These are phyloP conservation scores for Raffaelea ambrosiae DNA, from an alignment of 2,329 filamentous ascomycete genomes.

Conservation along the genomic window DNA sequence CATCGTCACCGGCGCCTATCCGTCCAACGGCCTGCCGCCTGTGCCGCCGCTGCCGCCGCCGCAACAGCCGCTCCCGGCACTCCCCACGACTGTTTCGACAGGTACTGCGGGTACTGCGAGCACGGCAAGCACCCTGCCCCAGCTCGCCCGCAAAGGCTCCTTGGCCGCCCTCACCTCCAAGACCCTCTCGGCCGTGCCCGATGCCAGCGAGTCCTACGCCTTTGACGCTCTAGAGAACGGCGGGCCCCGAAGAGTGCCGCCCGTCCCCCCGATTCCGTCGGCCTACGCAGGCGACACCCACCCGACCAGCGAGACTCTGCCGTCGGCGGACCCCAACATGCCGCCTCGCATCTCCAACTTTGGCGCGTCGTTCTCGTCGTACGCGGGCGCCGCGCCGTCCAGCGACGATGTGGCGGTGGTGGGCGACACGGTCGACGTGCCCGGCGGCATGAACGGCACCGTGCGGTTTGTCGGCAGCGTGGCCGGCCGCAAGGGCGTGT, in stretches of 20 bases:
- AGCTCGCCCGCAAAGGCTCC: slow-evolving; percentile 61
- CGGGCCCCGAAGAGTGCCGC: slow-evolving; percentile 22
- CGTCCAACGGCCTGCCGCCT: background rate
- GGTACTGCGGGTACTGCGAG: no score
- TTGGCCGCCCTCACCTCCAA: slow-evolving; percentile 58
- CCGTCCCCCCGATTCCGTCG: background rate
- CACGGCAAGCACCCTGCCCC: slow-evolving; percentile 21
- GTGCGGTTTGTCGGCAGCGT: slow-evolving; percentile 86
- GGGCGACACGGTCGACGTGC: slow-evolving; percentile 83
- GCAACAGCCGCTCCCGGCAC: slow-evolving; percentile 1
- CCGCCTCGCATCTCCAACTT: slow-evolving; percentile 13
- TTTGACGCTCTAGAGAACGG: slow-evolving; percentile 43
- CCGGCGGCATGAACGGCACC: slow-evolving; percentile 83
- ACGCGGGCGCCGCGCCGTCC: slow-evolving; percentile 15
- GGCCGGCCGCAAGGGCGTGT: slow-evolving; percentile 79
- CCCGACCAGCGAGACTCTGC: no score
- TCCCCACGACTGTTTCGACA: background rate
- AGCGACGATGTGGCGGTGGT: slow-evolving; percentile 52
- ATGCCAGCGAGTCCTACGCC: slow-evolving; percentile 57
- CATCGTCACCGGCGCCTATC: slow-evolving; percentile 39
- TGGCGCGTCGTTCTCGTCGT: slow-evolving; percentile 14
- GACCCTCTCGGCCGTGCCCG: slow-evolving; percentile 56
- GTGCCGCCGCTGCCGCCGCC: slow-evolving; percentile 1
- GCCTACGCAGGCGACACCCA: no score
- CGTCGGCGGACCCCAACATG: background rate